Conservation (phyloP, 2,329 filamentous ascomycete species). For the Westerdykella sp. region DNA sequence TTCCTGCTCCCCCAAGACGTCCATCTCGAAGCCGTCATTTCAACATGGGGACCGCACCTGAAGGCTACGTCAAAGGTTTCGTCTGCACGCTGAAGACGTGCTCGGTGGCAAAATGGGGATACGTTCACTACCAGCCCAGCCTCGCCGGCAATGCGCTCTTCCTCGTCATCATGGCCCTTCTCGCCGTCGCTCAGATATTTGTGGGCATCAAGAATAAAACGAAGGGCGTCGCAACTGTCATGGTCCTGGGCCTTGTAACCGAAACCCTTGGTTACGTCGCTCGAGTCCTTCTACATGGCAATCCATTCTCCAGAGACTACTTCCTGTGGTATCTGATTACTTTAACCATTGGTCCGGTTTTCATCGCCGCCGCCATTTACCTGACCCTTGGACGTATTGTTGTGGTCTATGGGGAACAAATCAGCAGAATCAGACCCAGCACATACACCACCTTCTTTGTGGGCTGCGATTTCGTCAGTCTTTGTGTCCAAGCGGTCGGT, state of each 20-base stretch:
- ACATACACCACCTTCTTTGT: constrained; percentile 53
- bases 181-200: constrained; percentile 41
- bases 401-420: constrained; percentile 40
- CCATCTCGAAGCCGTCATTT: background rate
- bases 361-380: constrained; percentile 47
- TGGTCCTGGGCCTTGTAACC: constrained; percentile 41
- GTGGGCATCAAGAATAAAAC: constrained; percentile 45
- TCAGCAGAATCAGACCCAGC: constrained; percentile 8
- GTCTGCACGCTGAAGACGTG: background rate
- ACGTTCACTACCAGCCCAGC: background rate
- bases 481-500: constrained; percentile 50
- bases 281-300: constrained; percentile 44
- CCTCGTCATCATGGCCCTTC: constrained; percentile 36
- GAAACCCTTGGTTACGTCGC: constrained; percentile 50
- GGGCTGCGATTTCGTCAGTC: constrained; percentile 47
- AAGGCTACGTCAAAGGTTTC: background rate
- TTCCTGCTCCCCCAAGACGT: no score
- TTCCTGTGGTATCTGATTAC: constrained; percentile 49
- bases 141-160: background rate
- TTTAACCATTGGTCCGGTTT: constrained; percentile 49
- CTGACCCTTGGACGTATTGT: constrained; percentile 49
- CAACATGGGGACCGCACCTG: background rate
- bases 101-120: background rate
- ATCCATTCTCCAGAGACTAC: constrained; percentile 42
- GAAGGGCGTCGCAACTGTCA: constrained; percentile 46